Percentiles rank a stretch among this genome's conserved stretches.
Evolutionary conservation across 768 basidiomycete genomes (phyloP).

Genomic region (Boletus speciosus): DNA sequence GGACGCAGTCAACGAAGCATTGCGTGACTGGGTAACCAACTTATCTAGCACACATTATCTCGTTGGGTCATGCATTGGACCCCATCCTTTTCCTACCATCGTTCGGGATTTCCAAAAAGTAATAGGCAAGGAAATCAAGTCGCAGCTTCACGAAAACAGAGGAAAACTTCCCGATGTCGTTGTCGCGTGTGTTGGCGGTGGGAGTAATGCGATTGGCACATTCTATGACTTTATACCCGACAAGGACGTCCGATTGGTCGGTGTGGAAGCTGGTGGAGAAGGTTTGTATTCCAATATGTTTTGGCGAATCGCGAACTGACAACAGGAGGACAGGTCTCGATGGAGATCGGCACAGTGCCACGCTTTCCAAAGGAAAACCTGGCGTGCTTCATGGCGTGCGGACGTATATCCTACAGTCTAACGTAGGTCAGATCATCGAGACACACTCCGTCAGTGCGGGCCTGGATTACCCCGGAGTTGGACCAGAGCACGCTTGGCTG

Average conservation of each 20-base stretch:
- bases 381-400: conserved; percentile 96
- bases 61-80: conserved; percentile 95
- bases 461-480: conserved; percentile 95
- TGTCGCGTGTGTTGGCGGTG: conserved; percentile 97
- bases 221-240: conserved; percentile 97
- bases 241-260: conserved; percentile 78
- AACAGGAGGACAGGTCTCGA: conserved; percentile 52
- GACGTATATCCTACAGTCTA: conserved; percentile 90
- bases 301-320: conserved; percentile 8
- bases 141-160: conserved; percentile 63
- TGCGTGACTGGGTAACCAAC: conserved; percentile 99
- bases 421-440: conserved; percentile 90
- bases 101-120: conserved; percentile 97
- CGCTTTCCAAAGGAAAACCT: conserved; percentile 84
- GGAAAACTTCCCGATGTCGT: conserved; percentile 93
- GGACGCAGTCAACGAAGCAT: conserved; percentile 97
- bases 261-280: conserved; percentile 98
- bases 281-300: conserved; percentile 43
- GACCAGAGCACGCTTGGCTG: conserved; percentile 96
- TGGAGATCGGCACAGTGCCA: conserved; percentile 88
- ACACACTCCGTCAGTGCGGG: conserved; percentile 97
- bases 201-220: conserved; percentile 95
- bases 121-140: conserved; percentile 93
- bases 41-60: conserved; percentile 92
- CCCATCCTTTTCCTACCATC: conserved; percentile 98